phyloP scores from a whole-genome alignment of 495 filamentous ascomycete genomes.

The Xylaria venustula region DNA sequence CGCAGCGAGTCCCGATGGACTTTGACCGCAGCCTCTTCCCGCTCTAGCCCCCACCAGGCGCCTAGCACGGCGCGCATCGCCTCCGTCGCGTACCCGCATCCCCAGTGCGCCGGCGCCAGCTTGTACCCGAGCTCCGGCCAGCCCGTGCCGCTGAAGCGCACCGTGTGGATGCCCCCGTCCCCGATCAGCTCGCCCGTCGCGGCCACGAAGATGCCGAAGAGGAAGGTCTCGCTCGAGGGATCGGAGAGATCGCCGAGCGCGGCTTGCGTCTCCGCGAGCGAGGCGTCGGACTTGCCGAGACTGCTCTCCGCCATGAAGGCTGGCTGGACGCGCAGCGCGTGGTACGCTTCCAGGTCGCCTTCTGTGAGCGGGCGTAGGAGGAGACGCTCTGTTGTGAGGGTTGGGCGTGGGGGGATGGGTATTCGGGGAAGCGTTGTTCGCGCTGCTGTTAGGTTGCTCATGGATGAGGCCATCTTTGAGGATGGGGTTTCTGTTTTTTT shows the following conservation, averaged over 20 bases:
- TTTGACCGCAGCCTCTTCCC: slow-evolving; percentile 29
- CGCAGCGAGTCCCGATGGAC: slow-evolving; percentile 9
- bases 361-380: slow-evolving; percentile 33
- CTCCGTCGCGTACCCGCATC: slow-evolving; percentile 43
- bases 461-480: background rate
- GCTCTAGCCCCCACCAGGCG: slow-evolving; percentile 34
- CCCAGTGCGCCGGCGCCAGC: slow-evolving; percentile 40
- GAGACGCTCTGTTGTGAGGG: slow-evolving; percentile 41
- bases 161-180: slow-evolving; percentile 29
- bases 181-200: slow-evolving; percentile 37
- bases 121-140: slow-evolving; percentile 55
- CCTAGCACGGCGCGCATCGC: slow-evolving; percentile 38
- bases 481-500: background rate
- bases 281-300: slow-evolving; percentile 27
- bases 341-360: slow-evolving; percentile 32
- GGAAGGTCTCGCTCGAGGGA: slow-evolving; percentile 20
- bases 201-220: slow-evolving; percentile 38
- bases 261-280: slow-evolving; percentile 28
- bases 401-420: slow-evolving; percentile 21
- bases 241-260: slow-evolving; percentile 30
- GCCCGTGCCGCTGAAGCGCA: slow-evolving; percentile 20
- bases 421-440: slow-evolving; percentile 30
- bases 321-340: slow-evolving; percentile 38
- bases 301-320: slow-evolving; percentile 45
- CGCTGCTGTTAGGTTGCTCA: background rate